Evolutionary conservation across 2,329 filamentous ascomycete genomes (phyloP), one percentile per base, ranked within the genome.

Genomic region (Sporothrix variecibatus): DNA sequence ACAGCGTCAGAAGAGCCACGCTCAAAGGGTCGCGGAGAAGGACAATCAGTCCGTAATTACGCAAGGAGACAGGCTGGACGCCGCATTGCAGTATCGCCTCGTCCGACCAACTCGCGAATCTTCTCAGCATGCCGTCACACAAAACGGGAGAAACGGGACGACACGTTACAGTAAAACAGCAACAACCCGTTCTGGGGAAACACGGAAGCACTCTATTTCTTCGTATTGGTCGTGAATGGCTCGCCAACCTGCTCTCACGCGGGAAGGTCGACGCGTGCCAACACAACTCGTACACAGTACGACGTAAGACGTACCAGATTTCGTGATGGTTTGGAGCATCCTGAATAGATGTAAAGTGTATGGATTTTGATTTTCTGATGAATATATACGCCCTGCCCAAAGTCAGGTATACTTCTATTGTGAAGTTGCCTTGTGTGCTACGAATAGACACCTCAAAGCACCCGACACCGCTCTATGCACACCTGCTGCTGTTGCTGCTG

Each of bases 371-470:
- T 69, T 69, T 38, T 53, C 67, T 69, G 46, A 38, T 53, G 28
- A 49, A 53, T 69, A 69, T 69, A 53, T 56, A 69, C 67, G 28
- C 31, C 46, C 65, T 8, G 65, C 26, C 5, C 26, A 46, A n/a
- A 12, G 43, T 68, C 8, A 23, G 26, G 65, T 9, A n/a, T 58
- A n/a, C 12, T 9, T 43, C 65, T 51, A 20, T 26, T 49, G 43
- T 34, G 62, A 17, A 8, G 43, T 49, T 34, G 43, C 26, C 8
- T 7, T 34, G 26, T 23, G 43, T 51, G 65, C 26, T 69, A 28
- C 56, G 5, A 34, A 34, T 31, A 31, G 46, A 53, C 67, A 56
- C 40, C 23, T 26, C 9, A 20, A 65, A 12, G 56, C 67, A 69
- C 12, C 28, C 26, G 26, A 46, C 67, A 53, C 43, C 26, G 12